Percentiles rank a stretch among this genome's conserved stretches.
Conservation (phyloP, 2,329 filamentous ascomycete genomes). For the Aureobasidium vineae region DNA sequence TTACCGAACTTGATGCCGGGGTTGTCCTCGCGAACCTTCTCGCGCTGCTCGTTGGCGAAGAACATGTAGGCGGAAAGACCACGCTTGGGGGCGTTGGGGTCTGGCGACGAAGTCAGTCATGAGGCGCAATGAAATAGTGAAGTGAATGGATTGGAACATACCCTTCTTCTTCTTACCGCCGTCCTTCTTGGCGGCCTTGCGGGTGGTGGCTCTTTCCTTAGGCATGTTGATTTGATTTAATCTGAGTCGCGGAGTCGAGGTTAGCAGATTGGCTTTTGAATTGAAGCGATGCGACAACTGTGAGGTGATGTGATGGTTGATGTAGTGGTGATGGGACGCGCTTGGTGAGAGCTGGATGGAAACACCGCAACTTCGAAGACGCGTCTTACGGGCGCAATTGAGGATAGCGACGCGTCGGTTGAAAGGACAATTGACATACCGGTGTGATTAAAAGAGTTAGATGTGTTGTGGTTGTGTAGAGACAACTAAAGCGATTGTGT, state of each 20-base stretch:
- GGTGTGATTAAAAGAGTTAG: slow-evolving; percentile 14
- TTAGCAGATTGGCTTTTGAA: background rate
- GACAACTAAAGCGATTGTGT: slow-evolving; percentile 3
- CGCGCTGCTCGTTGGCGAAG: slow-evolving; percentile 99
- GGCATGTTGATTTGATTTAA: slow-evolving; percentile 52
- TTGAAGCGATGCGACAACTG: slow-evolving; percentile 13
- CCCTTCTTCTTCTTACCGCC: slow-evolving; percentile 71
- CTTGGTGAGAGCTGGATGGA: slow-evolving; percentile 4
- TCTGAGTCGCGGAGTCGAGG: slow-evolving; percentile 15
- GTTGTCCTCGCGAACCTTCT: slow-evolving; percentile 98
- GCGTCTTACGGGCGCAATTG: slow-evolving; percentile 23
- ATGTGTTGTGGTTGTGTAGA: slow-evolving; percentile 14
- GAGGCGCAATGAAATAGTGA: slow-evolving; percentile 18
- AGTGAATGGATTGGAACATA: slow-evolving; percentile 41
- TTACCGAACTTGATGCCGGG: slow-evolving; percentile 91
- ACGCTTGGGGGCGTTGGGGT: slow-evolving; percentile 98
- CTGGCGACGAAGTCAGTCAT: slow-evolving; percentile 47
- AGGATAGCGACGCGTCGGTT: slow-evolving; percentile 1
- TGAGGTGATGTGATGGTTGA: slow-evolving; percentile 14
- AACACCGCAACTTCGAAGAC: slow-evolving; percentile 5
- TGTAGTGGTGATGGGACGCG: background rate
- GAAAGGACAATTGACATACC: slow-evolving; percentile 7
- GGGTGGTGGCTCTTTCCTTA: slow-evolving; percentile 63
- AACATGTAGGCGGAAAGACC: slow-evolving; percentile 99
- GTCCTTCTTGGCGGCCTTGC: slow-evolving; percentile 56